These are phyloP conservation scores for Cadophora sp. DNA, from an alignment of 2,329 filamentous ascomycete species.

Conservation along the genomic window DNA sequence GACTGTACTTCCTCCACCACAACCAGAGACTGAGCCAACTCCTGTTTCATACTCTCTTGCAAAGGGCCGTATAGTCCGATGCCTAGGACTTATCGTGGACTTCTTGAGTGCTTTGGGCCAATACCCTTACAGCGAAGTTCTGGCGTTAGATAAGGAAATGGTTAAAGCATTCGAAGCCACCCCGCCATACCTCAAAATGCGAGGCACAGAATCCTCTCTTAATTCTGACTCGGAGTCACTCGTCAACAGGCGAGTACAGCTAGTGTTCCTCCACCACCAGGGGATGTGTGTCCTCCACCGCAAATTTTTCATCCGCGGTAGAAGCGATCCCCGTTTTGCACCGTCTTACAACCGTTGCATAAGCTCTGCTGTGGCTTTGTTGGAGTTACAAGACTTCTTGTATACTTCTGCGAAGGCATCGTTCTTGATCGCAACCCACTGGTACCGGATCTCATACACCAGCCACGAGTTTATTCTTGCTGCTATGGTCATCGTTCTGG, in stretches of 20 bases:
- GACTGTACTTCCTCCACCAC: constrained; percentile 68
- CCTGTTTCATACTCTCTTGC: constrained; percentile 79
- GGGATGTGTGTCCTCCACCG: constrained; percentile 33
- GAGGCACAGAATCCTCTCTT: constrained; percentile 67
- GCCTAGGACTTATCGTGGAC: constrained; percentile 74
- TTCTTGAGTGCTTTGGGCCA: constrained; percentile 56
- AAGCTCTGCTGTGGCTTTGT: constrained; percentile 38
- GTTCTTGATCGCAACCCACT: constrained; percentile 17
- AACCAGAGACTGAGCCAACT: constrained; percentile 73
- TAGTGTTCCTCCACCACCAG: constrained; percentile 47
- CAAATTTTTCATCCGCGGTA: constrained; percentile 30
- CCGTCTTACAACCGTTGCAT: constrained; percentile 37
- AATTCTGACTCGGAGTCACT: constrained; percentile 76
- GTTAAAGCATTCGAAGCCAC: constrained; percentile 67
- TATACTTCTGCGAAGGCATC: constrained; percentile 21
- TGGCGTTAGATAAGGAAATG: constrained; percentile 65
- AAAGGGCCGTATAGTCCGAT: constrained; percentile 70
- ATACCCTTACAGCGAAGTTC: constrained; percentile 66
- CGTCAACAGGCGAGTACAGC: constrained; percentile 80
- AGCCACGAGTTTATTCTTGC: constrained; percentile 41
- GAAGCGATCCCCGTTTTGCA: constrained; percentile 23
- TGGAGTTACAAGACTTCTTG: constrained; percentile 35
- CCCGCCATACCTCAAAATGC: constrained; percentile 78
- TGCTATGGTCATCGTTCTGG: constrained; percentile 32
- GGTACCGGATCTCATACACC: constrained; percentile 37